Evolutionary conservation across 139 green algal species (phyloP).

Genomic region (Gonium pectorale): DNA sequence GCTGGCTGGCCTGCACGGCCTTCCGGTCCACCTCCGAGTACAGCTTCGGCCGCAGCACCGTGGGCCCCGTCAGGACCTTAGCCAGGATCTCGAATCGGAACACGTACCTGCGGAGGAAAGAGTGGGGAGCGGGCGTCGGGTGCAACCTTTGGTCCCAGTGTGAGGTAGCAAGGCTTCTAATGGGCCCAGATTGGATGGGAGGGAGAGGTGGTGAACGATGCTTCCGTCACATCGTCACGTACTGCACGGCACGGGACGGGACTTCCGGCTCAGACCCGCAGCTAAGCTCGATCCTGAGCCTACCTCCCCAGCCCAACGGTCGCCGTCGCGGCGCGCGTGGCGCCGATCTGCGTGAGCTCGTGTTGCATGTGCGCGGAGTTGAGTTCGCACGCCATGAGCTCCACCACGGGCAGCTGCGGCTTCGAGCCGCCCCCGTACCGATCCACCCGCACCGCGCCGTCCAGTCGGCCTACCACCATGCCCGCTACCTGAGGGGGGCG

Average conservation of each 20-base stretch:
- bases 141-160: neutral
- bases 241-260: no score
- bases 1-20: no score
- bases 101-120: constrained; percentile 11
- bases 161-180: no score
- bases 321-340: neutral
- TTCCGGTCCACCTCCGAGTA: neutral
- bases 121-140: no score
- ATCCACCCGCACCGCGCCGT: constrained; percentile 37
- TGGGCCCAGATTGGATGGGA: no score
- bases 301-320: constrained; percentile 30
- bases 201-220: no score
- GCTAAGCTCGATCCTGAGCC: no score
- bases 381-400: constrained; percentile 35
- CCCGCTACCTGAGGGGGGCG: neutral
- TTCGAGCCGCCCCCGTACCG: constrained; percentile 19
- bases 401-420: constrained; percentile 41
- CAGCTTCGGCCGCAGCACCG: constrained; percentile 40
- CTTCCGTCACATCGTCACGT: no score
- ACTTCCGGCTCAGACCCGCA: no score
- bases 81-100: constrained; percentile 38
- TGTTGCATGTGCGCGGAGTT: constrained; percentile 35
- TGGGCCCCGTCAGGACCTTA: constrained; percentile 33
- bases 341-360: neutral
- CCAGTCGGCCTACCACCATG: constrained; percentile 29